Evolutionary conservation across 768 basidiomycete genomes (phyloP), one percentile per base, ranked within the genome.

Genomic region (Tylopilus felleus): DNA sequence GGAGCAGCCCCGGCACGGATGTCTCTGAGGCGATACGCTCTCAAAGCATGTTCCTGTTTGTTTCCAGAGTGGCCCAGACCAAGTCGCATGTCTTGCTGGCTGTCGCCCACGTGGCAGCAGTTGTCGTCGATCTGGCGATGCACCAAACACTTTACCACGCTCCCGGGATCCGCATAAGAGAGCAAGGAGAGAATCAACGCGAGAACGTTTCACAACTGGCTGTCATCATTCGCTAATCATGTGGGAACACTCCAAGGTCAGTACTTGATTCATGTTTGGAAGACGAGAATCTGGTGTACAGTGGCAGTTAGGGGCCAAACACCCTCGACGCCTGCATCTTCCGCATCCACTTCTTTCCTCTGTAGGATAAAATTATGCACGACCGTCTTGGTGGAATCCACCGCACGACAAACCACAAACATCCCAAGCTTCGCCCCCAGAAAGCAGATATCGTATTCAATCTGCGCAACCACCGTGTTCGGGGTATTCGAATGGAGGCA

Each of bases 261-360:
- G 29, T 31, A 9, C 5, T 35, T 31, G n/a, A 42, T 42, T 55
- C 60, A 54, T 48, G 55, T 21, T 42, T 57, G 53, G 46, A 72
- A 70, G 47, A 71, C 60, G 29, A 68, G 62, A 47, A 71, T 69
- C 58, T 71, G 67, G 49, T 71, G 69, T 17, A 59, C 70, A 19
- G 48, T 48, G 44, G 67, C 67, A 22, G 60, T 65, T 1, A 71
- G 49, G 14, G 67, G 64, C 69, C 71, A 73, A 25, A 69, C 58
- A 19, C 56, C 69, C 52, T 61, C 63, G 13, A 47, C 57, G n/a
- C 13, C 51, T 36, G 60, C 68, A 47, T 70, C 71, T 47, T 71
- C 71, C 19, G 39, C 47, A 33, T 66, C 65, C 22, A 40, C 64
- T 39, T 68, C 69, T 52, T 70, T 72, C 40, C 51, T 54, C 51